Conservation (phyloP, 2,329 filamentous ascomycete genomes). For the Xylariaceae sp. region DNA sequence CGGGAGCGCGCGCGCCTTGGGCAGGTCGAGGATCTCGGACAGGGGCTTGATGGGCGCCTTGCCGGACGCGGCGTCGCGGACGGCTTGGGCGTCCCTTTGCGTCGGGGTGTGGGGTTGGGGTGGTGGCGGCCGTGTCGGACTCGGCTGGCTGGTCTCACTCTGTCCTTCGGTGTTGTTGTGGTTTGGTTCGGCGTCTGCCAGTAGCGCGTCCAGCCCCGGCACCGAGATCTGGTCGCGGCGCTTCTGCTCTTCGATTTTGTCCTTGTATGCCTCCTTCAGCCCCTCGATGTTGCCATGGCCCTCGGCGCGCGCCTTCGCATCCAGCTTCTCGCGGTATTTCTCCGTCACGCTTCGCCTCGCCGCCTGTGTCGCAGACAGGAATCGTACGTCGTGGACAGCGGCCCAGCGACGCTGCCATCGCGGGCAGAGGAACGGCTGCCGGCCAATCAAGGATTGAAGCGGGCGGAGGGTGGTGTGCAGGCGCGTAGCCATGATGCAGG, state of each 20-base stretch:
- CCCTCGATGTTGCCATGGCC: slow-evolving; percentile 67
- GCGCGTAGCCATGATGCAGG: no score
- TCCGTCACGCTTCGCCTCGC: slow-evolving; percentile 68
- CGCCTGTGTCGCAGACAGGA: slow-evolving; percentile 73
- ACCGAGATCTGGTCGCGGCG: slow-evolving; percentile 57
- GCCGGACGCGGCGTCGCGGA: no score
- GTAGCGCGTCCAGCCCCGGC: slow-evolving; percentile 30
- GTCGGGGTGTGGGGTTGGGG: not conserved
- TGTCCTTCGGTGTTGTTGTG: no score
- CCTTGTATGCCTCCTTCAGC: slow-evolving; percentile 77
- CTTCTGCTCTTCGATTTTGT: slow-evolving; percentile 71
- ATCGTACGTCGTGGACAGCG: slow-evolving; percentile 86
- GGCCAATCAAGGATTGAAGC: slow-evolving; percentile 4
- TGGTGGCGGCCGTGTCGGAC: no score
- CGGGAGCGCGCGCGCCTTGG: slow-evolving; percentile 70
- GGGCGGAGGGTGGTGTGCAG: slow-evolving; percentile 5
- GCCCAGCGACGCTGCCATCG: slow-evolving; percentile 74
- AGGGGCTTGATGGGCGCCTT: slow-evolving; percentile 39
- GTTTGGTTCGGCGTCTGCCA: slow-evolving; percentile 24
- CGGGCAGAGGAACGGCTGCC: not conserved
- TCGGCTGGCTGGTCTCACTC: slow-evolving; percentile 7
- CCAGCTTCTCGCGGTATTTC: slow-evolving; percentile 83
- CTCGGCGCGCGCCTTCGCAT: slow-evolving; percentile 71
- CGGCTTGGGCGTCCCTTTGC: slow-evolving; percentile 1
- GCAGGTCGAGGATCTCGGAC: slow-evolving; percentile 64